Evolutionary conservation across 192 early-diverging fungal species (phyloP), one percentile per base, ranked within the genome.

Genomic region (Coemansia sp.): DNA sequence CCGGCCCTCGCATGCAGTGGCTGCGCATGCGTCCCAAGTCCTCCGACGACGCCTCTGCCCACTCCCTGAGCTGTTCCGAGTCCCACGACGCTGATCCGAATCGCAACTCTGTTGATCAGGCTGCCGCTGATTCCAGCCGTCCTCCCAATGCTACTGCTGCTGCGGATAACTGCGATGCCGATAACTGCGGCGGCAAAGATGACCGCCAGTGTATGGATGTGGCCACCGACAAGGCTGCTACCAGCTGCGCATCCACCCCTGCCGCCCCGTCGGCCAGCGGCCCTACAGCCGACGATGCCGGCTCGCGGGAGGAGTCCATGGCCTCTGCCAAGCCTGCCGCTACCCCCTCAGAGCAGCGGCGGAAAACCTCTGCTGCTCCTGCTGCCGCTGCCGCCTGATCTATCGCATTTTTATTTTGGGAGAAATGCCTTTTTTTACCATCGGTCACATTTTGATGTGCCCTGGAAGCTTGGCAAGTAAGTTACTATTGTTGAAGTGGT

Each of bases 1-100:
- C 81, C 43, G 96, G 92, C 16, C 93, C 93, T 16, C 81, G 88
- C 51, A 96, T 97, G 93, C 80, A 83, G 62, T 97, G 94, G 94
- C 74, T 98, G 69, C 81, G 96, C 55, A 79, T 79, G 66, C 58
- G 57, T 56, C 73, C 76, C 12, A 51, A 66, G 21, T 32, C 34
- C 47, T 58, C 58, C 10, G 45, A 46, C 17, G 64, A 40, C 21
- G 56, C 60, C 49, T 42, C 63, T 14, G 53, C 66, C 34, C 65
- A 61, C 50, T 65, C 65, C 45, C 62, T 64, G 65, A 76, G 65
- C 58, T 69, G 40, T 36, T 57, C 54, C 31, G 72, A 76, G 46
- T 60, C 72, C 5, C 52, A 38, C 26, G 65, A 67, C 28, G 58
- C 41, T 8, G 54, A 20, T 26, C 39, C 31, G 10, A 32, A 17